These are phyloP conservation scores for Uronychia binucleata DNA, from an alignment of 73 alveolate genomes.

Conservation along the genomic window DNA sequence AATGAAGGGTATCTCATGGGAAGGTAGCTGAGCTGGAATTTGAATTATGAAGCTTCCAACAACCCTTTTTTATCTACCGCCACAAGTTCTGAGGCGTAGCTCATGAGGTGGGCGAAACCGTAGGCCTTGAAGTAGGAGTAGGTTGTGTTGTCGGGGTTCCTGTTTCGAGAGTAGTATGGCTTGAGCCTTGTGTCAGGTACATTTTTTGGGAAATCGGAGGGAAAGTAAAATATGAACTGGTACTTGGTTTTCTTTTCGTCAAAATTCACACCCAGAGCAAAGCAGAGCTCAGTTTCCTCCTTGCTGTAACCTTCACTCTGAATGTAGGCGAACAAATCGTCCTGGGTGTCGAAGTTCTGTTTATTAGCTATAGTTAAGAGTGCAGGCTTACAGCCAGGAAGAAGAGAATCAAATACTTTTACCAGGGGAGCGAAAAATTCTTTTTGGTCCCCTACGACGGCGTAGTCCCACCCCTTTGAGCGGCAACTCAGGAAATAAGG, in stretches of 20 bases:
- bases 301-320: not conserved
- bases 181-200: not conserved
- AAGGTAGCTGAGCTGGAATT: not conserved
- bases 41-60: no score
- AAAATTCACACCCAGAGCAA: not conserved
- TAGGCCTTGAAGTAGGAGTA: not conserved
- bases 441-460: not conserved
- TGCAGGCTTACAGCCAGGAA: no score
- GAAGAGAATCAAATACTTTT: no score
- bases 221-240: not conserved
- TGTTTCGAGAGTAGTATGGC: not conserved
- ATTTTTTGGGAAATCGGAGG: not conserved
- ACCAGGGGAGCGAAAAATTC: no score
- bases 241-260: not conserved
- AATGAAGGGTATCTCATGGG: not conserved
- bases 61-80: not conserved
- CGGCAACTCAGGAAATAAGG: not conserved
- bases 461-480: not conserved
- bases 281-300: not conserved
- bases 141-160: not conserved
- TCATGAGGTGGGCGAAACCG: not conserved
- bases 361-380: no score
- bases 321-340: not conserved
- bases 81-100: not conserved
- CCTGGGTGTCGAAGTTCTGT: not conserved